These are phyloP conservation scores for Byssoonygena ceratinophila DNA, from an alignment of 2,329 filamentous ascomycete species.

Conservation along the genomic window DNA sequence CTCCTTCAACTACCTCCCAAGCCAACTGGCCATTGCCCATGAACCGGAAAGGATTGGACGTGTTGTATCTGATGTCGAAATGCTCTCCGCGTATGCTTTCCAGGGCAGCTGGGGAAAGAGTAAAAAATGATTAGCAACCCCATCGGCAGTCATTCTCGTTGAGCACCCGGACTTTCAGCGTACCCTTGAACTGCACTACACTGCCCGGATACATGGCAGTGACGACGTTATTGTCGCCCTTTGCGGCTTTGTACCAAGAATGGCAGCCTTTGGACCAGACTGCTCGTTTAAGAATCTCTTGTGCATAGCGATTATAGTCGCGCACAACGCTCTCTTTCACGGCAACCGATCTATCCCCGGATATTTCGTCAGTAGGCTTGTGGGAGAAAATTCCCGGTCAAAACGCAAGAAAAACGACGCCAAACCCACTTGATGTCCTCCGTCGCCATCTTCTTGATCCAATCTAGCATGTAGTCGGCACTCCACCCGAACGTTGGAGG, in stretches of 20 bases:
- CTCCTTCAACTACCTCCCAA: slow-evolving; percentile 7
- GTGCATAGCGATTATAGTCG: slow-evolving; percentile 4
- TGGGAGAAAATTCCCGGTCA: not conserved
- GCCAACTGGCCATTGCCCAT: slow-evolving; percentile 18
- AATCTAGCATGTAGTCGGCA: slow-evolving; percentile 13
- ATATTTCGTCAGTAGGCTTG: not conserved
- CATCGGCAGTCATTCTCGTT: not conserved
- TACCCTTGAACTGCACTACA: slow-evolving; percentile 17
- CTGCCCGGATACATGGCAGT: slow-evolving; percentile 19
- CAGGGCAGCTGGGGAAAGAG: slow-evolving; percentile 3
- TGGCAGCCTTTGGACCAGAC: slow-evolving; percentile 14
- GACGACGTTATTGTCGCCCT: slow-evolving; percentile 13
- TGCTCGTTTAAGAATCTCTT: slow-evolving; percentile 7
- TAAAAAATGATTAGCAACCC: not conserved
- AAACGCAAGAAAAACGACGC: not conserved
- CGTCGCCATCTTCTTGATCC: slow-evolving; percentile 10
- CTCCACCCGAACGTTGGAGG: slow-evolving; percentile 7
- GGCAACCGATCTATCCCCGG: slow-evolving; percentile 5
- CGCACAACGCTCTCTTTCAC: slow-evolving; percentile 7
- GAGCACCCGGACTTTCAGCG: not conserved
- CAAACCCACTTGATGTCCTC: slow-evolving; percentile 9
- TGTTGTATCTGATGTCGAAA: slow-evolving; percentile 19
- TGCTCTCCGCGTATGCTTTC: slow-evolving; percentile 16
- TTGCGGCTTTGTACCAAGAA: slow-evolving; percentile 16
- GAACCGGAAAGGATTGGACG: slow-evolving; percentile 17